Percentiles rank a stretch among this genome's conserved stretches.
These are phyloP conservation scores for Saturnispora mendoncae DNA, from an alignment of 805 yeast species.

Conservation along the genomic window DNA sequence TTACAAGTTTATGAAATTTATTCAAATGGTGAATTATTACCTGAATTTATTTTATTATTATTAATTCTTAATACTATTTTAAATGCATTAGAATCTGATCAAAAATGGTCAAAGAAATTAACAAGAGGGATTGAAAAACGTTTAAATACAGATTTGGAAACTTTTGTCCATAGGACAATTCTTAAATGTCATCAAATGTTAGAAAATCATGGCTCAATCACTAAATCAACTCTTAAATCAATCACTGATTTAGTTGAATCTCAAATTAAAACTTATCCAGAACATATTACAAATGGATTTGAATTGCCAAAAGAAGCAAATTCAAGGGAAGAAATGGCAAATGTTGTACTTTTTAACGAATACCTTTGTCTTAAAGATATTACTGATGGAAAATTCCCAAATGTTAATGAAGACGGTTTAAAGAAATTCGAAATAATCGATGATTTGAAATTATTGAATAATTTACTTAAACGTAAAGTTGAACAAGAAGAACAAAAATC, in stretches of 20 bases:
- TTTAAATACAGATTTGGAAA: slow-evolving; percentile 22
- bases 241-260: slow-evolving; percentile 28
- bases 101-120: slow-evolving; percentile 27
- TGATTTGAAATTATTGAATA: slow-evolving; percentile 34
- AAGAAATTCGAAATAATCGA: slow-evolving; percentile 20
- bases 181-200: slow-evolving; percentile 55
- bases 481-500: slow-evolving; percentile 22
- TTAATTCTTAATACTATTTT: slow-evolving; percentile 40
- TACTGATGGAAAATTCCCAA: slow-evolving; percentile 17
- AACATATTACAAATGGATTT: slow-evolving; percentile 12
- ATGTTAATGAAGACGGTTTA: slow-evolving; percentile 16
- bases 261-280: slow-evolving; percentile 43
- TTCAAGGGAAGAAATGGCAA: slow-evolving; percentile 37
- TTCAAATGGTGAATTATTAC: slow-evolving; percentile 43
- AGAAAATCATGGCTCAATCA: slow-evolving; percentile 38
- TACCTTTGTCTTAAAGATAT: slow-evolving; percentile 39
- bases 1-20: slow-evolving; percentile 58
- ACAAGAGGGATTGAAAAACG: slow-evolving; percentile 16
- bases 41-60: slow-evolving; percentile 49
- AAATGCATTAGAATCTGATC: slow-evolving; percentile 25
- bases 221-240: slow-evolving; percentile 27
- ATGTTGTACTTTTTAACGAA: slow-evolving; percentile 50
- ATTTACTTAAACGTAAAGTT: slow-evolving; percentile 45
- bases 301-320: slow-evolving; percentile 16
- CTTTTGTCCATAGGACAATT: slow-evolving; percentile 39